Base-by-base conservation (phyloP, 148 eudicot species). In the Nyssa sinensis region DNA sequence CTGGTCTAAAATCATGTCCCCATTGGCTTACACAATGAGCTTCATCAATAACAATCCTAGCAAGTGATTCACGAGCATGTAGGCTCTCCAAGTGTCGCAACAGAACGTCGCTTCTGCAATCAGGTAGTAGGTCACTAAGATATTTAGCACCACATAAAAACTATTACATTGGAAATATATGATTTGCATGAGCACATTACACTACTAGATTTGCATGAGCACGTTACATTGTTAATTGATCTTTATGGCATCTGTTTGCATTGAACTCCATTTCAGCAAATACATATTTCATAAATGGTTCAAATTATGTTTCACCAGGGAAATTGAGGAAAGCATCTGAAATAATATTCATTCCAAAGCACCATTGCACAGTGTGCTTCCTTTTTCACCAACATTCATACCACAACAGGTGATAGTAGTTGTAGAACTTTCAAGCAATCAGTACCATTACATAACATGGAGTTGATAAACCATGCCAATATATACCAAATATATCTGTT, bases 1-100 rank as follows among this genome's bases (percentile, higher is more conserved):
- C 99, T 74, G 99, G 99, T 83, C 99, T 90, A 75, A 95, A 95
- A 83, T 95, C 99, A 80, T 95, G 99, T 72, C 99, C 99, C 99
- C 99, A 95, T 70, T 95, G 99, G 80, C 99, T 95, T 63, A 95
- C 99, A 86, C 99, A 95, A 82, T 95, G 99, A 60, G 99, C 99
- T 82, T 95, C 99, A 78, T 95, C 99, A 81, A 95, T 93, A 69
- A 95, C 99, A 80, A 95, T 86, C 68, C 99, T 86, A 74, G 94
- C 78, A 71, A 95, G 99, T 74, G 72, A 80, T 32, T 86, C 86
- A 33, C 89, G 89, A 77, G 90, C 77, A 86, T 93, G 83, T 64
- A 95, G 84, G 63, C 74, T 87, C 77, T 90, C 99, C 90, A 95
- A 79, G 37, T 89, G 86, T 53, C 99, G 91, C 70, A 91, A 67